Percentiles rank a stretch among this genome's conserved stretches.
Evolutionary conservation across 352 stramenopile species (phyloP).

Genomic region (Hyaloperonospora arabidopsidis): DNA sequence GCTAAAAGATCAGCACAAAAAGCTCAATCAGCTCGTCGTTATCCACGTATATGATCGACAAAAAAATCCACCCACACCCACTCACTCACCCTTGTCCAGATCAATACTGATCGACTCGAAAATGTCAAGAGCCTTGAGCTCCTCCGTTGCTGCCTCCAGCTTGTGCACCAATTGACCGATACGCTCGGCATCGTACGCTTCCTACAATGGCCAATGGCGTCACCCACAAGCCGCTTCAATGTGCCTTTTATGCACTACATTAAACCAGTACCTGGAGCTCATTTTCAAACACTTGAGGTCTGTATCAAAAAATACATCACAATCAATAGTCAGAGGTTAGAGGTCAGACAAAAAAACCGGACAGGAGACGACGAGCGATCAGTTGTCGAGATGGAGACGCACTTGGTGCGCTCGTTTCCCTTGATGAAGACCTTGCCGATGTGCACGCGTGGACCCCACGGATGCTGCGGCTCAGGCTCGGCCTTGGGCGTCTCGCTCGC

Average conservation of each 20-base stretch:
- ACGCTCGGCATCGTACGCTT: constrained; percentile 52
- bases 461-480: constrained; percentile 37
- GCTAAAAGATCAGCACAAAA: constrained; percentile 25
- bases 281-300: constrained; percentile 79
- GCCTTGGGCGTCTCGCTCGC: constrained; percentile 22
- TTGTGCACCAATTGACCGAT: constrained; percentile 57
- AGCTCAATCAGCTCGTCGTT: constrained; percentile 5
- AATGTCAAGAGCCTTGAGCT: constrained; percentile 73
- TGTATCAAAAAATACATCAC: constrained; percentile 20
- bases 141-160: constrained; percentile 51
- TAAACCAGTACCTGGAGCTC: constrained; percentile 53
- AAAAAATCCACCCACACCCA: neutral
- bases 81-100: constrained; percentile 53
- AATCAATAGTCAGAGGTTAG: constrained; percentile 6
- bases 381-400: constrained; percentile 1
- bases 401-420: constrained; percentile 85
- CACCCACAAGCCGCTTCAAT: neutral
- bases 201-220: constrained; percentile 24
- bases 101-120: constrained; percentile 80
- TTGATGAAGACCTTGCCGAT: constrained; percentile 84
- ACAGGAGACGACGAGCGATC: neutral
- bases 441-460: constrained; percentile 71
- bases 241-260: neutral
- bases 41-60: neutral
- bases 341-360: neutral